phyloP scores from a whole-genome alignment of 106 monocot genomes.

The Gastrodia elata region DNA sequence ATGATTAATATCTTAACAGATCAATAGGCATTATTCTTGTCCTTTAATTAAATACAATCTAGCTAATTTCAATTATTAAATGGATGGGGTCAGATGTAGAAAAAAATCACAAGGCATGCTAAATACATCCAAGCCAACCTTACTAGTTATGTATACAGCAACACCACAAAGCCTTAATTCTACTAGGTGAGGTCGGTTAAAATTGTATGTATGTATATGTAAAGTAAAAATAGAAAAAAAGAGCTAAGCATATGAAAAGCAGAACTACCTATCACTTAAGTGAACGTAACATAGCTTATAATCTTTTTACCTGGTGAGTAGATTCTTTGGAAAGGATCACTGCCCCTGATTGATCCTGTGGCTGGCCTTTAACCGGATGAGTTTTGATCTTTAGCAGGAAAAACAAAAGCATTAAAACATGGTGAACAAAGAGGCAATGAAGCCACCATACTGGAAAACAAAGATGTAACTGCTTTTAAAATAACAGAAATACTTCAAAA shows the following conservation, averaged over 20 bases:
- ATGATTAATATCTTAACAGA: too few relatives aligned
- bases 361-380: conserved; percentile 71
- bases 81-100: too few relatives aligned
- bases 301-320: conserved; percentile 42
- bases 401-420: not conserved
- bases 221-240: too few relatives aligned
- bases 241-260: not conserved
- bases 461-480: not conserved
- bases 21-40: too few relatives aligned
- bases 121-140: too few relatives aligned
- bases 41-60: too few relatives aligned
- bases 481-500: not conserved
- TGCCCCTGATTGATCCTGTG: conserved; percentile 53
- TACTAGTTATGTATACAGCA: too few relatives aligned
- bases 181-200: too few relatives aligned
- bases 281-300: not conserved
- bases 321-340: conserved; percentile 79
- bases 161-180: too few relatives aligned
- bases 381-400: conserved; percentile 52
- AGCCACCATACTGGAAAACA: not conserved
- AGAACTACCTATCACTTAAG: not conserved
- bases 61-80: too few relatives aligned
- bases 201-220: too few relatives aligned
- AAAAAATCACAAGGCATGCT: too few relatives aligned
- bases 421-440: not conserved